These are phyloP conservation scores for Fusarium coffeatum DNA, from an alignment of 2,329 filamentous ascomycete species.

Conservation along the genomic window DNA sequence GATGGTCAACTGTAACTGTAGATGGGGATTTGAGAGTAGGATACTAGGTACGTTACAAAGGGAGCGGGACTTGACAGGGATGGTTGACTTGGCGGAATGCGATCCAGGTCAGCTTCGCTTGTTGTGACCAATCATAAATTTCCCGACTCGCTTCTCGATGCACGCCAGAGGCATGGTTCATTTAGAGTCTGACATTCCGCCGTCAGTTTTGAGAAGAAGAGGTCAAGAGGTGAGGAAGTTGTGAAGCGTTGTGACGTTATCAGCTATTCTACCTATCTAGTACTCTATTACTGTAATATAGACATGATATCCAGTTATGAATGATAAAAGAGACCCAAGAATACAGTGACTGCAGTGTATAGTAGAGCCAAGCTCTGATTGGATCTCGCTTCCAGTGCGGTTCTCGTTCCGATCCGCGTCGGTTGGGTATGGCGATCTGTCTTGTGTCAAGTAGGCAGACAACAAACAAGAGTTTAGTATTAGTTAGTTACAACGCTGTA, in stretches of 20 bases:
- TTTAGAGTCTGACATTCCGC: conserved; percentile 35
- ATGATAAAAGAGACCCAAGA: not conserved
- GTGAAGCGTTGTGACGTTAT: not conserved
- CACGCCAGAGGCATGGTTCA: conserved; percentile 37
- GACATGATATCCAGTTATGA: not conserved
- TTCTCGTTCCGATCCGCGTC: conserved; percentile 16
- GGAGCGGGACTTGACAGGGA: conserved; percentile 13
- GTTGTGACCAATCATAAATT: conserved; percentile 46
- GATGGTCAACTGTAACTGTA: not conserved
- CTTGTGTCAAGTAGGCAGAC: not conserved
- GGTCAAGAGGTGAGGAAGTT: not conserved
- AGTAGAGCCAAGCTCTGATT: not conserved
- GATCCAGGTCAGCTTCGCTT: conserved; percentile 45
- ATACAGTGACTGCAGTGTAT: not conserved
- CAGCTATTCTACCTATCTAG: not conserved
- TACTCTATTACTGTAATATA: not conserved
- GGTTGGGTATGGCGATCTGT: conserved; percentile 25
- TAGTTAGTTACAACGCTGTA: not conserved
- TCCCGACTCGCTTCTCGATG: conserved; percentile 48
- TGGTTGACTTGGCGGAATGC: conserved; percentile 40
- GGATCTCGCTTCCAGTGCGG: not conserved
- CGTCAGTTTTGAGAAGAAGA: not conserved
- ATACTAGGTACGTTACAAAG: not conserved
- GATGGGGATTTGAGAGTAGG: not conserved
- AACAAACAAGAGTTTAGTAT: not conserved